These are phyloP conservation scores for Thermoascus crustaceus DNA, from an alignment of 2,329 filamentous ascomycete species.

Conservation along the genomic window DNA sequence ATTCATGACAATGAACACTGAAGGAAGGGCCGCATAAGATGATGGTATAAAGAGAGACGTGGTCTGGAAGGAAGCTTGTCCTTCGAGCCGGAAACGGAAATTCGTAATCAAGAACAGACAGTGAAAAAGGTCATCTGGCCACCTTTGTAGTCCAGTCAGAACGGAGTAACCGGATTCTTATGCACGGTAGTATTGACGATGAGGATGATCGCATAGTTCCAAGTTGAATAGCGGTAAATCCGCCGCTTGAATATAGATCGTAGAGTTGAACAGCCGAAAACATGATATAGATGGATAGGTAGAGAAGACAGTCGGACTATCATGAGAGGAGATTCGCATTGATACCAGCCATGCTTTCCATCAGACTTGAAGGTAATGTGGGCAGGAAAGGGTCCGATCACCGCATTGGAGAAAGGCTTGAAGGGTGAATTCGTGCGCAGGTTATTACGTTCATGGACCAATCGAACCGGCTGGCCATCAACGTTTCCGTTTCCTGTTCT, in stretches of 20 bases:
- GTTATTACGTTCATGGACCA: not conserved
- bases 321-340: not conserved
- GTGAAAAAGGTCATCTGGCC: no score
- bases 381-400: not conserved
- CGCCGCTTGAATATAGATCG: not conserved
- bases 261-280: not conserved
- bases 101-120: no score
- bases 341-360: not conserved
- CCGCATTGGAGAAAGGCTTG: no score
- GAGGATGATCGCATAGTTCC: no score
- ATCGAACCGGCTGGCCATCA: slow-evolving; percentile 21
- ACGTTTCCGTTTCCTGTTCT: slow-evolving; percentile 64
- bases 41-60: slow-evolving; percentile 8
- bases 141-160: no score
- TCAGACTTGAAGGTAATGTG: not conserved
- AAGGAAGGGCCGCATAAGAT: slow-evolving; percentile 9
- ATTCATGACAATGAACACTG: slow-evolving; percentile 18
- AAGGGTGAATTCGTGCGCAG: not conserved
- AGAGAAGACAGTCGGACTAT: slow-evolving; percentile 1
- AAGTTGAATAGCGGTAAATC: not conserved
- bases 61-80: not conserved
- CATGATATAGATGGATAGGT: not conserved
- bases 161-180: no score
- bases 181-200: no score
- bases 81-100: not conserved